Conservation (phyloP, 306 rosid species). For the Ceratonia siliqua region DNA sequence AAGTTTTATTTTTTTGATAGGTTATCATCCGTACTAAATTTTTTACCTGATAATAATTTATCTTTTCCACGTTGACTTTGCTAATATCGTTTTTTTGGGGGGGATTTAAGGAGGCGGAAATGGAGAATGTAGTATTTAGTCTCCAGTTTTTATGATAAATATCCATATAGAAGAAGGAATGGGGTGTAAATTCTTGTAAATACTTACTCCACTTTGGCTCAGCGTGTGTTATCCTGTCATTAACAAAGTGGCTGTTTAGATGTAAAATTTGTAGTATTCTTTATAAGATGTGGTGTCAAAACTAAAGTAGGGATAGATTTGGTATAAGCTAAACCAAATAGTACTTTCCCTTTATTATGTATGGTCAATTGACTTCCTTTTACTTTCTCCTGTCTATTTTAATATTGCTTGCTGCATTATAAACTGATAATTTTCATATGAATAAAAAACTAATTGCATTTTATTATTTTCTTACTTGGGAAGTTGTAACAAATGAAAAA, state of each 20-base stretch:
- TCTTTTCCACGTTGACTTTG: slow-evolving; percentile 3
- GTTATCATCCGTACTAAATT: not conserved
- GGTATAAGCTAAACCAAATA: not conserved
- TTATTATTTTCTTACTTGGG: not conserved
- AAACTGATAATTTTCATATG: not conserved
- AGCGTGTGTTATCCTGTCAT: too few relatives aligned
- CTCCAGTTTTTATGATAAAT: not conserved
- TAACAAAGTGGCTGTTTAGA: not conserved
- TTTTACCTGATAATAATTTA: not conserved
- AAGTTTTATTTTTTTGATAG: not conserved
- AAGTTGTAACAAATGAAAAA: not conserved
- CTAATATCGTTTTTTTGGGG: not conserved
- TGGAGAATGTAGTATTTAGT: not conserved
- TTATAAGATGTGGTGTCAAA: too few relatives aligned
- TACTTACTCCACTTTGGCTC: not conserved
- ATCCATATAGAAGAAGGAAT: too few relatives aligned
- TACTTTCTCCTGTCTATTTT: not conserved
- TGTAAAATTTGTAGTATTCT: not conserved
- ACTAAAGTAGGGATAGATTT: not conserved
- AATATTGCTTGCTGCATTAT: not conserved
- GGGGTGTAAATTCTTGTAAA: not conserved
- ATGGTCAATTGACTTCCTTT: not conserved
- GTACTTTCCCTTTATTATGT: not conserved
- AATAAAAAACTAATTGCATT: not conserved
- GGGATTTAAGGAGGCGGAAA: not conserved